Conservation (phyloP, 2,329 filamentous ascomycete species). For the Colletotrichum sp. region DNA sequence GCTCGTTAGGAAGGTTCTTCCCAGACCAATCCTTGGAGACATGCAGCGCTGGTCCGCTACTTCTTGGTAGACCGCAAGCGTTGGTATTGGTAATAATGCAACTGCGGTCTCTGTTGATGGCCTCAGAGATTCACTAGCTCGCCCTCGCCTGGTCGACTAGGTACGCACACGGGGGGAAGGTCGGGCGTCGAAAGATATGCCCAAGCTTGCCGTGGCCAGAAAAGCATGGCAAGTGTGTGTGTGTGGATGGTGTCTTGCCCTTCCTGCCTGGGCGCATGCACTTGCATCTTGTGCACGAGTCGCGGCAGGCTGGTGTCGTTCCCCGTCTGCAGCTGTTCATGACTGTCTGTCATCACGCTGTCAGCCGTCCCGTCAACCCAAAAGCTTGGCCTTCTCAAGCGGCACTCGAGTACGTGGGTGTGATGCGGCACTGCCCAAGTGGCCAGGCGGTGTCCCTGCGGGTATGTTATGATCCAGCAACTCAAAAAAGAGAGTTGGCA, state of each 20-base stretch:
- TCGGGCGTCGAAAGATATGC: neutral
- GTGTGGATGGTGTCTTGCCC: neutral
- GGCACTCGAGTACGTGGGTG: neutral
- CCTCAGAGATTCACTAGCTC: neutral
- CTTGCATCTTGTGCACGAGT: slow-evolving; percentile 14
- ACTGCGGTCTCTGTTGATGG: neutral
- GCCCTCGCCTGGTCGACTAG: neutral
- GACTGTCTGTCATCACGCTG: neutral
- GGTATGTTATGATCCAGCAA: neutral
- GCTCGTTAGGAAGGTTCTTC: neutral
- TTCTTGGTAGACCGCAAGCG: neutral
- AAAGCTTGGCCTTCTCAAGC: neutral
- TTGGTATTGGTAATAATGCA: neutral
- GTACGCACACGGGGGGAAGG: neutral
- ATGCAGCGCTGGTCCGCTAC: neutral
- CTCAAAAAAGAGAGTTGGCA: neutral
- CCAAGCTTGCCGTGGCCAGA: neutral
- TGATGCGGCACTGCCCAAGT: neutral
- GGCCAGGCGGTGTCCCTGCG: neutral
- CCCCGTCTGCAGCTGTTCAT: neutral
- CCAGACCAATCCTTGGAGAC: neutral
- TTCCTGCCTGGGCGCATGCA: neutral
- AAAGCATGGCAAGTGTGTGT: neutral
- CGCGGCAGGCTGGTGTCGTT: neutral
- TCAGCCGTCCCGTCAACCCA: neutral